phyloP scores from a whole-genome alignment of 2,329 filamentous ascomycete species.

The Verticillium longisporum region DNA sequence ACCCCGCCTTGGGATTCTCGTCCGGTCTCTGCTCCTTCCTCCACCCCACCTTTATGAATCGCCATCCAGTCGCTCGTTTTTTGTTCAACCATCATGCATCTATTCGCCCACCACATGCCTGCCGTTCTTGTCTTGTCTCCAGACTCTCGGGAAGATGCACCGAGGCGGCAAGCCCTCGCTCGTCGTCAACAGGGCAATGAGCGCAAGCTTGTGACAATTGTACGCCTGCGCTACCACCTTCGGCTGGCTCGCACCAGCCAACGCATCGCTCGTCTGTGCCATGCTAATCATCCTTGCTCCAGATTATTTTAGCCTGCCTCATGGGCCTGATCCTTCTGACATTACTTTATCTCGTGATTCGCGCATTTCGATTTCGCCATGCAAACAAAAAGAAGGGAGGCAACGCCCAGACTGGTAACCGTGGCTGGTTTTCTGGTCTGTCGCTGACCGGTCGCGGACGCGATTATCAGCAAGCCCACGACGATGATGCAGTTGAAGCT shows the following conservation, averaged over 20 bases:
- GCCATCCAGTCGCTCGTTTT: neutral
- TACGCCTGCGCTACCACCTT: neutral
- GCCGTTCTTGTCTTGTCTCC: neutral
- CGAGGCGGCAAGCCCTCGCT: neutral
- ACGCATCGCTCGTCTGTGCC: neutral
- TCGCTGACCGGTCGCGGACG: slow-evolving; percentile 6
- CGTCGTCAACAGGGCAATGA: neutral
- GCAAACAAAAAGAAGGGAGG: neutral
- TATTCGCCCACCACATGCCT: neutral
- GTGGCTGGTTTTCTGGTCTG: slow-evolving; percentile 5
- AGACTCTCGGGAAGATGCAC: neutral
- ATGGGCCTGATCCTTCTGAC: neutral
- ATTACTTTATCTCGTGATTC: neutral
- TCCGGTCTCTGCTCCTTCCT: neutral
- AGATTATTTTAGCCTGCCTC: neutral
- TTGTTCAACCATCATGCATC: neutral
- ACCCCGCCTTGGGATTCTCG: neutral
- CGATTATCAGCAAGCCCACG: slow-evolving; percentile 23
- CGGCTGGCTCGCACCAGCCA: neutral
- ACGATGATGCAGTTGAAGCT: slow-evolving; percentile 17
- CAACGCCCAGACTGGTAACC: slow-evolving; percentile 4
- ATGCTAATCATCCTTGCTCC: neutral
- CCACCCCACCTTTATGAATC: neutral
- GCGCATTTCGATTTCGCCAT: neutral
- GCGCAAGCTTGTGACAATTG: neutral